Percentiles rank a stretch among this genome's conserved stretches.
Evolutionary conservation across 2,329 filamentous ascomycete species (phyloP).

Genomic region (Alternaria alternata): DNA sequence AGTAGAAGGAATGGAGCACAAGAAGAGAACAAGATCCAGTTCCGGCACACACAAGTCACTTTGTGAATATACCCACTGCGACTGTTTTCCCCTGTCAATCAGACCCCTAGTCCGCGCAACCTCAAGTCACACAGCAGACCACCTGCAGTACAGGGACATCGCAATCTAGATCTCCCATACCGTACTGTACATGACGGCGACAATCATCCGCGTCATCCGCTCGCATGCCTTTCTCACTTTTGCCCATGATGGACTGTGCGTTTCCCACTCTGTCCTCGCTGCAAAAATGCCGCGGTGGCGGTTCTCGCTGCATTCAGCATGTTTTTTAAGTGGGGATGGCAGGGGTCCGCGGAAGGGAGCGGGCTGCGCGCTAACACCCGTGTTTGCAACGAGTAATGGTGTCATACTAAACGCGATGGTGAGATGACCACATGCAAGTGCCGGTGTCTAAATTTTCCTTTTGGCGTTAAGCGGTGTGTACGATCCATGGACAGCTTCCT

Average conservation of each 20-base stretch:
- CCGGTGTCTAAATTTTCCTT: neutral
- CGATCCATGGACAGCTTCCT: neutral
- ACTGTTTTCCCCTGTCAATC: neutral
- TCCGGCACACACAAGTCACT: neutral
- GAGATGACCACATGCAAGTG: neutral
- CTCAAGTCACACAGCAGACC: conserved; percentile 4
- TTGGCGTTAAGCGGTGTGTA: neutral
- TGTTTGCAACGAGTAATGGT: neutral
- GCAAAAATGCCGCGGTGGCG: conserved; percentile 4
- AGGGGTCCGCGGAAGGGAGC: neutral
- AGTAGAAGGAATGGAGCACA: neutral
- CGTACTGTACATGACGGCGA: neutral
- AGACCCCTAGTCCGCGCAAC: neutral
- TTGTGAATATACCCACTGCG: neutral
- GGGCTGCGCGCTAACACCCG: neutral
- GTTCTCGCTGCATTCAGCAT: neutral
- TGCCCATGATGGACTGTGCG: conserved; percentile 29
- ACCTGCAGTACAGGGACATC: conserved; percentile 5
- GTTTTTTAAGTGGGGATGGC: neutral
- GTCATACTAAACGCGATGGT: neutral
- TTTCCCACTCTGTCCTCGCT: neutral
- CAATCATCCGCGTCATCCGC: conserved; percentile 2
- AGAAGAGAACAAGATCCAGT: neutral
- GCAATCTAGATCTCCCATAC: conserved; percentile 9
- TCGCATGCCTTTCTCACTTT: conserved; percentile 22